A percentile compares a stretch with the other conserved stretches of the same genome.
Evolutionary conservation across 1,284 basidiomycete genomes (phyloP).

Genomic region (Flammula alnicola): DNA sequence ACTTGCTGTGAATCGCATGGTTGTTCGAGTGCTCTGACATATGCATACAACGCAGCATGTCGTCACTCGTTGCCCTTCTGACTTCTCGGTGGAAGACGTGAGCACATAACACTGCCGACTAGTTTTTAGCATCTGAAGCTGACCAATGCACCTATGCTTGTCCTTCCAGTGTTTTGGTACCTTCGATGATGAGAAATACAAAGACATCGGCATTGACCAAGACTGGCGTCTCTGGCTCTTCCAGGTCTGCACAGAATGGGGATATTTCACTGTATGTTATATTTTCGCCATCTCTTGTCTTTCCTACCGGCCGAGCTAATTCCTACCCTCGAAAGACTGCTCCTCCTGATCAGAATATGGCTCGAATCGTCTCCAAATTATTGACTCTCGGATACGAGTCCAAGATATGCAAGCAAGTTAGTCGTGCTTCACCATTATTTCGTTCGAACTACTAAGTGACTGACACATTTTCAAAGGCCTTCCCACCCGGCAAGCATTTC

Average conservation of each 20-base stretch:
- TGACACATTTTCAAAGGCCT: conserved; percentile 70
- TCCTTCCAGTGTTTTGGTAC: conserved; percentile 82
- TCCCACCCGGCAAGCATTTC: conserved; percentile 78
- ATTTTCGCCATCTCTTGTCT: not conserved
- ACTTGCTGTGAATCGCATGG: not conserved
- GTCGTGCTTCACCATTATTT: no score
- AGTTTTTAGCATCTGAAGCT: not conserved
- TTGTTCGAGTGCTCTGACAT: no score
- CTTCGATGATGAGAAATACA: conserved; percentile 70
- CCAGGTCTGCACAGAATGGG: conserved; percentile 95
- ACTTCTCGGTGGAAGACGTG: conserved; percentile 63
- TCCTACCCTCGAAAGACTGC: conserved; percentile 56
- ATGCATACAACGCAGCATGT: conserved; percentile 47
- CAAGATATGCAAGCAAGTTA: conserved; percentile 75
- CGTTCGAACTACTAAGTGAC: no score
- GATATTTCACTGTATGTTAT: conserved; percentile 74
- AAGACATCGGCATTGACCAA: conserved; percentile 63
- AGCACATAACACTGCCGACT: conserved; percentile 28
- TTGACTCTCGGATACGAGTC: conserved; percentile 80
- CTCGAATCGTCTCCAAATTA: conserved; percentile 75
- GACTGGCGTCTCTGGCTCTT: conserved; percentile 90
- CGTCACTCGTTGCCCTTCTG: conserved; percentile 62
- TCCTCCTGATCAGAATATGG: conserved; percentile 63
- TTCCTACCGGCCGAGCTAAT: conserved; percentile 24
- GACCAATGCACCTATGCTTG: not conserved